phyloP scores from a whole-genome alignment of 2,329 filamentous ascomycete species.

The Fusarium secorum region DNA sequence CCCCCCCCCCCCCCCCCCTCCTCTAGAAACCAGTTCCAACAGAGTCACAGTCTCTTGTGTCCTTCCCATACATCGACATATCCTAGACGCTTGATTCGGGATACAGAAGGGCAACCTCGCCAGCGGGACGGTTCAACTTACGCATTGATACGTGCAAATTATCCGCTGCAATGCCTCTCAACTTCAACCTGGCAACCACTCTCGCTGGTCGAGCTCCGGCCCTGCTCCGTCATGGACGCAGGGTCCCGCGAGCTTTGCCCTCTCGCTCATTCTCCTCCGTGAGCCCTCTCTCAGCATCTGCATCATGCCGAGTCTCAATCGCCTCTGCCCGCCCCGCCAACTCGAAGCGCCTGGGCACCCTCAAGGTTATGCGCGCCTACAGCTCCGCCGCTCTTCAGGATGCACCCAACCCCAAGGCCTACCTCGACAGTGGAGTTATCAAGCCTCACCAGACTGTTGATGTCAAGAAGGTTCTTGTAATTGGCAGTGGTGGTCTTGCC shows the following conservation, averaged over 20 bases:
- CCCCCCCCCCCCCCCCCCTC: slow-evolving; percentile 21
- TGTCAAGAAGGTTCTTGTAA: slow-evolving; percentile 96
- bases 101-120: slow-evolving; percentile 44
- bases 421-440: slow-evolving; percentile 87
- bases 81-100: slow-evolving; percentile 44
- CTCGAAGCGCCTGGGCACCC: slow-evolving; percentile 58
- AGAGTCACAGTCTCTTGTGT: slow-evolving; percentile 41
- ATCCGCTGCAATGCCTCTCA: slow-evolving; percentile 50
- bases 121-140: slow-evolving; percentile 47
- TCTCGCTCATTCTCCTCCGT: slow-evolving; percentile 55
- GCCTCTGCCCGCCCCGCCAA: slow-evolving; percentile 43
- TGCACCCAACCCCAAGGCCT: slow-evolving; percentile 84
- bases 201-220: slow-evolving; percentile 66
- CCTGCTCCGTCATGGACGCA: slow-evolving; percentile 63
- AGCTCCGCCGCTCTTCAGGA: slow-evolving; percentile 63
- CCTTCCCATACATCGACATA: slow-evolving; percentile 30
- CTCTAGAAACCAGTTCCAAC: slow-evolving; percentile 27
- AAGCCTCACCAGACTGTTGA: slow-evolving; percentile 81
- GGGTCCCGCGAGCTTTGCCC: slow-evolving; percentile 55
- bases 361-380: slow-evolving; percentile 53
- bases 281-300: slow-evolving; percentile 41
- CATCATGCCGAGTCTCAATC: slow-evolving; percentile 36
- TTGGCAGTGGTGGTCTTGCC: slow-evolving; percentile 92
- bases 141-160: slow-evolving; percentile 48
- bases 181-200: slow-evolving; percentile 50